Base-by-base conservation (phyloP, 1,284 basidiomycete species). In the Taiwanofungus camphoratus region DNA sequence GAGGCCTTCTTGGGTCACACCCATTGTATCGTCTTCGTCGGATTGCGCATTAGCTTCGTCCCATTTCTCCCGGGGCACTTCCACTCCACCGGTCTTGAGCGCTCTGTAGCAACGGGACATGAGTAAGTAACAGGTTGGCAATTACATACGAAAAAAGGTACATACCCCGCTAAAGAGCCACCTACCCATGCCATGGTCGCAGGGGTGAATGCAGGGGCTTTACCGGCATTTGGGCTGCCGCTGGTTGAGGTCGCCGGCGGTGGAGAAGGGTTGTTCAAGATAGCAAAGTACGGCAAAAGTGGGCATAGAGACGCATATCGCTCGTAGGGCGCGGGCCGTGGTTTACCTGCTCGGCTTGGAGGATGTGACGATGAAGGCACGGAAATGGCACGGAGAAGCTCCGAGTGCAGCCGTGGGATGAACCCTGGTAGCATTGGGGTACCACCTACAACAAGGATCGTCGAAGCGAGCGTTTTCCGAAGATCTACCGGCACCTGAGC, bases 371-470 rank as follows among this genome's bases (percentile, higher is more conserved):
- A 20, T 5, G 67, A 58, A 2, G 72, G 68, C 1, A 74, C 68
- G 1, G 71, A 69, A 23, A 92, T 69, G 4, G 76, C 73, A 2
- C 74, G 72, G 1, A 87, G 59, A 21, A 97, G 71, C 55, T 94
- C 86, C 3, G 71, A 63, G 23, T 91, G 83, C 16, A 97, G 73
- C 3, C 95, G 82, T 5, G 86, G 80, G 32, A 95, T 87, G 63
- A 98, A 92, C 0, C 92, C 92, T 1, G 94, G 92, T 1, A 99
- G 66, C 81, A 92, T 92, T 2, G 88, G 74, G 1, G 90, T 93
- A 3, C 96, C 95, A 3, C 95, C 95, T 0, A 78, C 76, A 12
- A 97, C 75, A 26, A 98, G 74, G 27, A 98, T 82, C 3, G 84
- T 85, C 1, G 83, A 83, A 1, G 82, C 81, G 54, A 98, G 72